Percentiles rank a stretch among this genome's conserved stretches.
These are phyloP conservation scores for Viola pubescens DNA, from an alignment of 441 rosid species.

Conservation along the genomic window DNA sequence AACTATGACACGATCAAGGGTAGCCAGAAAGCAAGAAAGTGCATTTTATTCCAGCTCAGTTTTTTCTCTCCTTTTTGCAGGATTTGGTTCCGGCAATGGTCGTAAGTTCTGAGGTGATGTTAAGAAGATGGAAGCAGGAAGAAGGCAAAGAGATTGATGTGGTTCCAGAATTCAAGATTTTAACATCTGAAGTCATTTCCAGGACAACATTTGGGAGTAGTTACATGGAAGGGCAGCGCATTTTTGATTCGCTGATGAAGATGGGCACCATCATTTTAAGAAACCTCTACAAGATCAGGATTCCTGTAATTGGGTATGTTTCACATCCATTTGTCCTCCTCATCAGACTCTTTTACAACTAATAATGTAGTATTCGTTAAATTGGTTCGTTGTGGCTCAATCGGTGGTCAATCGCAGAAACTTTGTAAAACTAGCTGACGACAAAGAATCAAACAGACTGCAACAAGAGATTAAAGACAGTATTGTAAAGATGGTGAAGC, in stretches of 20 bases:
- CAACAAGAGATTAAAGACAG: conserved; percentile 25
- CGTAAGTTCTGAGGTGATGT: conserved; percentile 30
- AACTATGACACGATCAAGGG: too few species aligned
- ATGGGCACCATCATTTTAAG: conserved; percentile 8
- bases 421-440: conserved; percentile 30
- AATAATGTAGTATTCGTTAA: background rate
- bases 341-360: too few species aligned
- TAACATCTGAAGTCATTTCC: conserved; percentile 34
- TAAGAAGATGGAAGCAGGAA: conserved; percentile 31
- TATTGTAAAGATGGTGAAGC: conserved; percentile 28
- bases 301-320: conserved; percentile 27
- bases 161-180: conserved; percentile 23
- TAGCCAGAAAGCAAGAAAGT: background rate
- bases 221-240: conserved; percentile 28
- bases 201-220: conserved; percentile 43
- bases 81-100: conserved; percentile 25
- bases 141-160: conserved; percentile 32
- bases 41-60: background rate
- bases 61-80: conserved; percentile 8
- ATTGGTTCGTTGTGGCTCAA: background rate
- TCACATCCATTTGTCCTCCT: too few species aligned
- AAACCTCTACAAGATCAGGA: conserved; percentile 11
- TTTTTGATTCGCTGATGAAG: conserved; percentile 28
- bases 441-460: conserved; percentile 31
- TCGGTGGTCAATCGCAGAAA: background rate